Evolutionary conservation across 306 rosid genomes (phyloP).

Genomic region (Cicer judaicum): DNA sequence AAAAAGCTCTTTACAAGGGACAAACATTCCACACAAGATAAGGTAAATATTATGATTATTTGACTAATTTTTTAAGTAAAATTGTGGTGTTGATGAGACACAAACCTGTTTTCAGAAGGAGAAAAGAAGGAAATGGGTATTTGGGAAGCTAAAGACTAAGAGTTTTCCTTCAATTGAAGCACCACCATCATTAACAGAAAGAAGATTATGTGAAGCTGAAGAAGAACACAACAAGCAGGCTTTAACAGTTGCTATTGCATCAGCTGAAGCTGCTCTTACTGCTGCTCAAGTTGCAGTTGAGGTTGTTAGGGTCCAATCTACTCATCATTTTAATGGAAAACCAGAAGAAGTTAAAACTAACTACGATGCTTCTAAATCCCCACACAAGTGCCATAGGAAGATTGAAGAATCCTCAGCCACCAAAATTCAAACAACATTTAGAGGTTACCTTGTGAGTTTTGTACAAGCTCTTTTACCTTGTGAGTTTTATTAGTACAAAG

Average conservation of each 20-base stretch:
- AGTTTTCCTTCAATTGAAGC: slow-evolving; percentile 62
- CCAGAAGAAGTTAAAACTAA: slow-evolving; percentile 41
- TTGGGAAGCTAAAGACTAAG: slow-evolving; percentile 64
- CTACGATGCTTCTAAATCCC: slow-evolving; percentile 40
- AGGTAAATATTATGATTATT: slow-evolving; percentile 52
- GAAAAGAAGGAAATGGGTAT: slow-evolving; percentile 78
- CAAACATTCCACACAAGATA: slow-evolving; percentile 60
- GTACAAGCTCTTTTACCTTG: slow-evolving; percentile 57
- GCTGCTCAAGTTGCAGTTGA: slow-evolving; percentile 63
- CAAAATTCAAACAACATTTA: slow-evolving; percentile 75
- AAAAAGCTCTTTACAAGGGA: slow-evolving; percentile 72
- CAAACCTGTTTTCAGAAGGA: slow-evolving; percentile 54
- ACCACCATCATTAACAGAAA: slow-evolving; percentile 50
- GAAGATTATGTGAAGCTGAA: slow-evolving; percentile 51
- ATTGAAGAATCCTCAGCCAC: slow-evolving; percentile 64
- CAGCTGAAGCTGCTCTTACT: slow-evolving; percentile 60
- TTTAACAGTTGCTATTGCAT: slow-evolving; percentile 65
- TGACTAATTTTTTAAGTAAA: neutral
- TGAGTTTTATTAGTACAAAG: slow-evolving; percentile 53
- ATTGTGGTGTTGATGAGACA: slow-evolving; percentile 30
- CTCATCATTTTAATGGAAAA: slow-evolving; percentile 37
- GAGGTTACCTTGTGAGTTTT: slow-evolving; percentile 88
- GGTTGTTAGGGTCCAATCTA: slow-evolving; percentile 59
- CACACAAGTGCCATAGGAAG: slow-evolving; percentile 45
- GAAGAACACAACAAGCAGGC: slow-evolving; percentile 69